Evolutionary conservation across 257 asterid species (phyloP), one percentile per base, ranked within the genome.

Genomic region (Capsicum pubescens): DNA sequence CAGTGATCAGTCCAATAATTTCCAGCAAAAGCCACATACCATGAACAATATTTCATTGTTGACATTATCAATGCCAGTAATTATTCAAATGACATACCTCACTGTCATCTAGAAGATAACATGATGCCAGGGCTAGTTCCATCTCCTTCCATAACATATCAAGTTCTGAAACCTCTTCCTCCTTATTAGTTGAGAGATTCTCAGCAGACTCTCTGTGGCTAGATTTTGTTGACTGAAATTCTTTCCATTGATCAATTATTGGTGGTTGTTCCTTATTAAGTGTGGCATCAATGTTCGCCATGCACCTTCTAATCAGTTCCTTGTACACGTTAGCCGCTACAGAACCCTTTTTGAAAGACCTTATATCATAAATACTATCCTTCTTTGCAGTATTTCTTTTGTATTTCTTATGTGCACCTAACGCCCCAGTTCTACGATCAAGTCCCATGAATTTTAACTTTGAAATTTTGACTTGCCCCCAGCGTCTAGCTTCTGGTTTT

Each of bases 61-160:
- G 54, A 54, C n/a, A 46, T 13, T 60, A 35, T 7, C 59, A 35
- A 55, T 42, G 14, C 44, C 58, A 32, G 58, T 15, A 83, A 48
- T 35, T 52, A 82, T 21, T 36, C 10, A 36, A 58, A 81, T 82
- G 17, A 13, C 74, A 32, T 88, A 94, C 99, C 97, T 93, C 98
- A 68, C 74, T 87, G 48, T 91, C 95, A n/a, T 97, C 98, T 16
- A 91, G 90, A 36, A 94, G 90, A 84, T 91, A 93, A 91, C 90
- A 92, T 5, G 99, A 93, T 13, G 98, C 99, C 83, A 97, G 69
- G 46, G 98, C 98, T 7, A 95, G 88, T 83, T 95, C 98, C 98
- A 97, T 95, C 87, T 95, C 99, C 86, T 93, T 93, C 99, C 99
- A 97, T 82, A 97, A 68, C 93, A 90, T 90, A 83, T 94, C 97